Evolutionary conservation across 257 asterid genomes (phyloP).

Genomic region (Solanum dulcamara): DNA sequence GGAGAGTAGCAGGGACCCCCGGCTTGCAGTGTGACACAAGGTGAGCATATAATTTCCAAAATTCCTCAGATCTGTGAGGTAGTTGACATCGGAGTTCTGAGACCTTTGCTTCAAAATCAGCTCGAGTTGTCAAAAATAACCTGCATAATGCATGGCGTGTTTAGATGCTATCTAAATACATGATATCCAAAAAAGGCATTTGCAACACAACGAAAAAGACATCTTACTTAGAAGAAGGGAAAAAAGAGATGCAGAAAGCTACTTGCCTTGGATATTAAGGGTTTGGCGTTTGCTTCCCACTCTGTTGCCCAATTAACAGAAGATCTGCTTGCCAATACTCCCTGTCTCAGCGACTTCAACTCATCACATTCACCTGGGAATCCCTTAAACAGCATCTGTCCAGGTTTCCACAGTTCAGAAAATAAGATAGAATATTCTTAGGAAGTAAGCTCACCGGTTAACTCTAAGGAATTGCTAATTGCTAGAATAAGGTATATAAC

Average conservation of each 20-base stretch:
- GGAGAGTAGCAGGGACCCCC: background rate
- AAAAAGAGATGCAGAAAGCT: background rate
- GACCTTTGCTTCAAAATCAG: constrained; percentile 11
- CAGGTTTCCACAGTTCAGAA: background rate
- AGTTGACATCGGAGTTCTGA: background rate
- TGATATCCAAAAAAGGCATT: background rate
- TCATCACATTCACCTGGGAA: constrained; percentile 61
- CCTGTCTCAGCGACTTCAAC: constrained; percentile 50
- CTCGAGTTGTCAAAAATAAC: constrained; percentile 35
- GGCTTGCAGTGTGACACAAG: background rate
- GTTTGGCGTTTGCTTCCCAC: constrained; percentile 81
- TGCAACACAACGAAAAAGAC: background rate
- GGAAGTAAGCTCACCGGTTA: background rate
- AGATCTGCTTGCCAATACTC: constrained; percentile 52
- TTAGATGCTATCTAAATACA: background rate
- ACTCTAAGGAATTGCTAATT: background rate
- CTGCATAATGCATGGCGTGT: constrained; percentile 13
- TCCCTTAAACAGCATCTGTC: constrained; percentile 75
- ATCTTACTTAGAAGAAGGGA: background rate
- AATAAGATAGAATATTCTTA: background rate
- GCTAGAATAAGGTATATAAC: background rate
- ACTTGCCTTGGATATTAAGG: constrained; percentile 61
- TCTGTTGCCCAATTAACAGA: constrained; percentile 69
- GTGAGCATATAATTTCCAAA: background rate
- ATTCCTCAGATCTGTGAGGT: background rate